Evolutionary conservation across 257 asterid species (phyloP), one percentile per base, ranked within the genome.

Genomic region (Verbascum thapsus): DNA sequence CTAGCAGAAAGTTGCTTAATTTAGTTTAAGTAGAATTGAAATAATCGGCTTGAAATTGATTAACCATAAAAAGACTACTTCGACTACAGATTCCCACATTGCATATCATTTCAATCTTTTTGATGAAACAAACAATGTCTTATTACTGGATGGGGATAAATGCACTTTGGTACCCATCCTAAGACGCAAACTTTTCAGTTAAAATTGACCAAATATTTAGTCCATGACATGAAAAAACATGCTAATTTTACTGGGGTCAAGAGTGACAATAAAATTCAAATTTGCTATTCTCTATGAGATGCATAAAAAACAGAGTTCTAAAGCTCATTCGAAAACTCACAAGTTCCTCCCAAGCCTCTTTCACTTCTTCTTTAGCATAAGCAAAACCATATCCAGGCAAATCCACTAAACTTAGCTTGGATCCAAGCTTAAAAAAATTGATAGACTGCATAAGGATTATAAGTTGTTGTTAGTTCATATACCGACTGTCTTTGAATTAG

Each of bases 381-480:
- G 98, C 96, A 86, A 94, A 94, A 65, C 99, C 99, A 72, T 94
- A 94, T 67, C 97, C 99, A 65, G 99, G 96, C 84, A 94, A 83
- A 80, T 94, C 99, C 42, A 94, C 99, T 76, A 94, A 74, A 70
- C 83, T 75, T 19, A 85, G 77, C 77, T 87, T 94, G 55, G 94
- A 47, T 73, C 84, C 99, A 61, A 87, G 95, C 35, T 83, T 80
- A 81, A 90, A 94, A 73, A 94, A 94, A 70, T 94, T 90, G 63
- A 90, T 84, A 39, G 83, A 78, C 97, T 90, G 75, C 83, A 81
- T 60, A 76, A 66, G 55, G 58, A 58, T 55, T 34, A 48, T 37
- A 42, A 67, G 73, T 16, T 63, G 75, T 52, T 58, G 74, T 42
- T 37, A 76, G 64, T 18, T 26, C 58, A 62, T 55, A 67, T 41